phyloP scores from a whole-genome alignment of 2,329 filamentous ascomycete genomes.

The Xylaria arbuscula region DNA sequence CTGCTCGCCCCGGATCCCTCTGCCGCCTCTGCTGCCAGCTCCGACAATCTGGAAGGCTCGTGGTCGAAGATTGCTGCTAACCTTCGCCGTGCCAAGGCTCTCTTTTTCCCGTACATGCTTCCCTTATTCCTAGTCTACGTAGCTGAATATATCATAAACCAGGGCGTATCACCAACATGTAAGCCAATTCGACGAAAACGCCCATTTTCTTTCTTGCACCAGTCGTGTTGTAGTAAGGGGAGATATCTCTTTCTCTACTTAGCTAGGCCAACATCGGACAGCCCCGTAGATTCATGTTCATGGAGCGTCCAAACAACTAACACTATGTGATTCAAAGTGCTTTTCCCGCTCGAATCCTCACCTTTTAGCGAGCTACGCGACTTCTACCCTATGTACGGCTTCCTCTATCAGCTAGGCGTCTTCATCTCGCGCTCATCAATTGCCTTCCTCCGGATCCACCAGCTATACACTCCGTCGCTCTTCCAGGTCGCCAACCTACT shows the following conservation, averaged over 20 bases:
- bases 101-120: slow-evolving; percentile 87
- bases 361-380: slow-evolving; percentile 85
- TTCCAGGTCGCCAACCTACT: slow-evolving; percentile 84
- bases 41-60: slow-evolving; percentile 48
- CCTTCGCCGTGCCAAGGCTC: slow-evolving; percentile 71
- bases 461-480: slow-evolving; percentile 83
- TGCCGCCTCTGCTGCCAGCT: slow-evolving; percentile 55
- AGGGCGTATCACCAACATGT: slow-evolving; percentile 85
- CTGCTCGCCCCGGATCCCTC: slow-evolving; percentile 60
- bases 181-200: slow-evolving; percentile 1
- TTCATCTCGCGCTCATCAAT: slow-evolving; percentile 94
- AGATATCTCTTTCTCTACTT: not conserved
- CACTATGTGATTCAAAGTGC: slow-evolving; percentile 55
- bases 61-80: slow-evolving; percentile 57
- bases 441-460: slow-evolving; percentile 83
- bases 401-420: slow-evolving; percentile 94
- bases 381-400: slow-evolving; percentile 95
- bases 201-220: not conserved
- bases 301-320: slow-evolving; percentile 13
- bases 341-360: slow-evolving; percentile 81
- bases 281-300: not conserved
- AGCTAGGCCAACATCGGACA: not conserved
- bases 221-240: not conserved
- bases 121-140: slow-evolving; percentile 93
- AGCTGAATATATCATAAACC: slow-evolving; percentile 97